phyloP scores from a whole-genome alignment of 371 early-diverging fungal species.

The Umbelopsis sp. region DNA sequence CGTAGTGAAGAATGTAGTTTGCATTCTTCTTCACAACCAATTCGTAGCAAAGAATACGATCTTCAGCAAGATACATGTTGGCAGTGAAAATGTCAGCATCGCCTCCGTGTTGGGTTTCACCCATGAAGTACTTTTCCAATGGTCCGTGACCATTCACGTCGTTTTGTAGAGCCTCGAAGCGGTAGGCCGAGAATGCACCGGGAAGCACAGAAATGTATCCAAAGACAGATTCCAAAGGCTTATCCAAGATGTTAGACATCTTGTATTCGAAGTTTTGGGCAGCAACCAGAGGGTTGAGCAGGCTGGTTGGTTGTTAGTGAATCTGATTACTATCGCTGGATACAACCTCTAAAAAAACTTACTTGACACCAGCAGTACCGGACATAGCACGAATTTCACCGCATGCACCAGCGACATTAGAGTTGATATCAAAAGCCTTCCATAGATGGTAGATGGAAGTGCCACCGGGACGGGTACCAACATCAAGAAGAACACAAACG shows the following conservation, averaged over 20 bases:
- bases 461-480: constrained; percentile 89
- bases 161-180: constrained; percentile 86
- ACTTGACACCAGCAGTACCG: constrained; percentile 70
- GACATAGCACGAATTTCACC: constrained; percentile 94
- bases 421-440: constrained; percentile 90
- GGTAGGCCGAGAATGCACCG: constrained; percentile 97
- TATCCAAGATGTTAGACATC: constrained; percentile 96
- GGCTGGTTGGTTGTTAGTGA: constrained; percentile 40
- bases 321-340: not conserved
- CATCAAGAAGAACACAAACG: constrained; percentile 91
- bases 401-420: constrained; percentile 90
- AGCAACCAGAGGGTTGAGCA: constrained; percentile 87
- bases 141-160: constrained; percentile 73
- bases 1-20: constrained; percentile 71
- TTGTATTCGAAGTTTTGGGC: constrained; percentile 97
- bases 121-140: constrained; percentile 89
- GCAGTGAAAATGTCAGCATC: constrained; percentile 70
- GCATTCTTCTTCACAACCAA: constrained; percentile 75
- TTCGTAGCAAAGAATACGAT: constrained; percentile 90
- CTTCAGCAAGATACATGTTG: constrained; percentile 85
- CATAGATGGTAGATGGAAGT: constrained; percentile 92
- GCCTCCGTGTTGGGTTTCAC: constrained; percentile 85
- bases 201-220: constrained; percentile 97
- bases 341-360: constrained; percentile 56
- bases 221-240: constrained; percentile 94